Base-by-base conservation (phyloP, 1,284 basidiomycete genomes). In the Earliella scabrosa region DNA sequence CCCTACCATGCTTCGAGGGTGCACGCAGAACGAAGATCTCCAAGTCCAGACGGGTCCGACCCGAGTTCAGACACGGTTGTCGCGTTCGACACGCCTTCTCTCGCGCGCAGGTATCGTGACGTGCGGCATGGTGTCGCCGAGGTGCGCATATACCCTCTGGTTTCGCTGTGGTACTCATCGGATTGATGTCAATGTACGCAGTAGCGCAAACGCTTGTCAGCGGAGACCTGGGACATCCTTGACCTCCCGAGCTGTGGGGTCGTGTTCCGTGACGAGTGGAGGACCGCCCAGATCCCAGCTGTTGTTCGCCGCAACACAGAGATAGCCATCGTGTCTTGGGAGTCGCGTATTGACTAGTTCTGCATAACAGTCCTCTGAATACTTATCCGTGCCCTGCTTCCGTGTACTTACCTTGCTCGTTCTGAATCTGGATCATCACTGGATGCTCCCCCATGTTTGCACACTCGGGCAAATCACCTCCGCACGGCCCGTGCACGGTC, bases 241-340 rank as follows among this genome's bases (percentile, higher is more conserved):
- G 69, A 58, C 2, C 61, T 73, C 1, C 66, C 65, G 18, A 72
- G 70, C 55, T 73, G 72, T 34, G 70, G 71, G 2, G 59, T 64
- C 18, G 64, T 70, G 0, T 72, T 63, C 53, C 36, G 20, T 21
- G 63, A 67, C 49, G 56, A 48, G 32, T 53, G 59, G 45, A 50
- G 34, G 47, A n/a, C n/a, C n/a, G n/a, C n/a, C n/a, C n/a, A n/a
- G n/a, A n/a, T n/a, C n/a, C n/a, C n/a, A n/a, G n/a, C n/a, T n/a
- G n/a, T n/a, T n/a, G n/a, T n/a, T n/a, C n/a, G n/a, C n/a, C n/a
- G n/a, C n/a, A n/a, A n/a, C n/a, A n/a, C 21, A 10, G 54, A 60
- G 48, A 60, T 60, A 4, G 40, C 21, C 2, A 51, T 60, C 34
- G 54, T 56, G 6, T 27, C 27, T 20, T 60, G 58, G 58, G 13